A percentile compares a stretch with the other conserved stretches of the same genome.
Evolutionary conservation across 139 green algal species (phyloP).

Genomic region (Chlorella sp.): DNA sequence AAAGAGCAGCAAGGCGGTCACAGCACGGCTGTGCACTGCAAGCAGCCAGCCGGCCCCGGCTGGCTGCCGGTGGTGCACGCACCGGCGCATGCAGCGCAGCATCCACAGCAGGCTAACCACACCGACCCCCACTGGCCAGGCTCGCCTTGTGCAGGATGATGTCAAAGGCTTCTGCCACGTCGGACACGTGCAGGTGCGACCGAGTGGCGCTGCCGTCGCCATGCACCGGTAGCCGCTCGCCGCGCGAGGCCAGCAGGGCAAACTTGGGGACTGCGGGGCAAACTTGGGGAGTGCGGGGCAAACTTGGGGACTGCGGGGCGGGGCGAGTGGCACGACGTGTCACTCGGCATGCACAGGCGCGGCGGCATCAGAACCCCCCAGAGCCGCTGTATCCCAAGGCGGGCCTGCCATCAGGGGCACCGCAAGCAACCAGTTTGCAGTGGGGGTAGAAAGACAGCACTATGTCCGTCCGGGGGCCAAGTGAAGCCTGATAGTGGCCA

Average conservation of each 20-base stretch:
- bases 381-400: no score
- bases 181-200: constrained; percentile 91
- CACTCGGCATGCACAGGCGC: background rate
- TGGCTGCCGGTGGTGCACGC: no score
- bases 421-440: no score
- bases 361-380: no score
- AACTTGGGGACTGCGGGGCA: constrained; percentile 58
- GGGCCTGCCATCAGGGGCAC: no score
- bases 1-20: background rate
- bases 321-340: background rate
- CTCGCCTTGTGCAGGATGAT: constrained; percentile 79
- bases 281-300: background rate
- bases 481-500: no score
- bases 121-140: background rate
- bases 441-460: no score
- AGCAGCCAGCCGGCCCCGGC: background rate
- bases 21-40: background rate
- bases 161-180: constrained; percentile 95
- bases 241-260: constrained; percentile 72
- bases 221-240: constrained; percentile 76
- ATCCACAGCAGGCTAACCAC: background rate
- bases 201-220: constrained; percentile 54
- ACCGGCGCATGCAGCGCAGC: no score
- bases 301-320: background rate
- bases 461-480: no score